These are phyloP conservation scores for Aspergillus avenaceus DNA, from an alignment of 495 filamentous ascomycete genomes.

Conservation along the genomic window DNA sequence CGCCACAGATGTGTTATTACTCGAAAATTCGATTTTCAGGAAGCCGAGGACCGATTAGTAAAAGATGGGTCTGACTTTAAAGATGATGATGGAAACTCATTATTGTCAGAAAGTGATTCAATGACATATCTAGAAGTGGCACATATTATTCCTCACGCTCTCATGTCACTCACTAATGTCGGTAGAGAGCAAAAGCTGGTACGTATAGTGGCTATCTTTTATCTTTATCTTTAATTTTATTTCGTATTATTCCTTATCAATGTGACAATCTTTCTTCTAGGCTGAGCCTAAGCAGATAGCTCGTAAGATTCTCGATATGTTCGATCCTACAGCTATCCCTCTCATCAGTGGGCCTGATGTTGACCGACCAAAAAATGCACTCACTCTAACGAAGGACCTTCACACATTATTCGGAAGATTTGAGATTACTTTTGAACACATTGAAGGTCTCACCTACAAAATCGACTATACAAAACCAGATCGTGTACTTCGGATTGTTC, in stretches of 20 bases:
- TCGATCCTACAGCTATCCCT: too few relatives aligned
- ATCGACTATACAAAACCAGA: too few relatives aligned
- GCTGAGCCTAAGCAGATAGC: background rate
- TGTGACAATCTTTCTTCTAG: too few relatives aligned
- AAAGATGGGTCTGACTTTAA: background rate
- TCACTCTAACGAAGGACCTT: too few relatives aligned
- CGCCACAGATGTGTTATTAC: constrained; percentile 9
- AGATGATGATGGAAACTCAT: constrained; percentile 8
- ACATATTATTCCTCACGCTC: constrained; percentile 11
- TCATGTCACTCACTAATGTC: background rate
- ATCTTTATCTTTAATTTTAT: background rate
- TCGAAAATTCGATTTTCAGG: constrained; percentile 3
- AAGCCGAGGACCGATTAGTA: background rate
- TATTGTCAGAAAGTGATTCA: background rate
- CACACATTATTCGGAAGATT: too few relatives aligned
- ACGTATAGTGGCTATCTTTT: background rate
- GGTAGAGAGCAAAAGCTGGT: constrained; percentile 1
- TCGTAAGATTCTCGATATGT: too few relatives aligned
- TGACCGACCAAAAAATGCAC: too few relatives aligned
- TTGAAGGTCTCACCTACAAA: too few relatives aligned
- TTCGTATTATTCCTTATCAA: too few relatives aligned
- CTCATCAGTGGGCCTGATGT: too few relatives aligned
- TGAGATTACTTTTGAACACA: too few relatives aligned
- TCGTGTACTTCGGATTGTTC: too few relatives aligned
- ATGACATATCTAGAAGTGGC: constrained; percentile 9